These are phyloP conservation scores for Pulveroboletus ravenelii DNA, from an alignment of 768 basidiomycete species.

Conservation along the genomic window DNA sequence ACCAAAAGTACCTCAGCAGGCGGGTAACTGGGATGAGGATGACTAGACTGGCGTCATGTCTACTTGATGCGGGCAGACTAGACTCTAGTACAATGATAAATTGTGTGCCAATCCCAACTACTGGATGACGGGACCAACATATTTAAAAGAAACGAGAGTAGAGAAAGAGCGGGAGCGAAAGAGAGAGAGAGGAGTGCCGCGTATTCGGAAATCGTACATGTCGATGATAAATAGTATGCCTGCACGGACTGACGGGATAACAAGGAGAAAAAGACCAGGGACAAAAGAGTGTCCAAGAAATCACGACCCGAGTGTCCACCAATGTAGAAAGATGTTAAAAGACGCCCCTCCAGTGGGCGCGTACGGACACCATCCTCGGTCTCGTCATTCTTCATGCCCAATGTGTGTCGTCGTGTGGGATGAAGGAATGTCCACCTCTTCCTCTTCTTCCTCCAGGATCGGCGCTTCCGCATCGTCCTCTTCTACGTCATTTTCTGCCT, in stretches of 20 bases:
- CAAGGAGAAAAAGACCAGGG: neutral
- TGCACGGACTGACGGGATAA: slow-evolving; percentile 2
- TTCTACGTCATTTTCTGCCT: slow-evolving; percentile 48
- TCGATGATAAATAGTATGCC: slow-evolving; percentile 30
- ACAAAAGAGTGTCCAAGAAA: slow-evolving; percentile 8
- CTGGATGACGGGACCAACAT: slow-evolving; percentile 12
- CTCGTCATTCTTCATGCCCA: slow-evolving; percentile 20
- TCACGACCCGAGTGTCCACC: slow-evolving; percentile 25
- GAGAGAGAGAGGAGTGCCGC: slow-evolving; percentile 6
- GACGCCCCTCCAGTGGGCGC: neutral
- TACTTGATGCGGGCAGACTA: slow-evolving; percentile 8
- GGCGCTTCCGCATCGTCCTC: slow-evolving; percentile 65
- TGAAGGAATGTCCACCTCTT: slow-evolving; percentile 39
- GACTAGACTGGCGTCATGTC: slow-evolving; percentile 34
- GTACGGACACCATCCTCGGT: slow-evolving; percentile 9
- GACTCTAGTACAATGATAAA: slow-evolving; percentile 28
- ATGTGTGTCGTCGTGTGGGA: slow-evolving; percentile 23
- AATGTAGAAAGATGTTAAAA: slow-evolving; percentile 9
- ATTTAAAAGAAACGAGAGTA: neutral
- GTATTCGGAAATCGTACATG: slow-evolving; percentile 25
- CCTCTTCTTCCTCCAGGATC: slow-evolving; percentile 57
- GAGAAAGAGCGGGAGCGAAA: neutral
- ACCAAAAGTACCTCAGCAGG: slow-evolving; percentile 82
- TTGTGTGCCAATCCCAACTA: slow-evolving; percentile 20
- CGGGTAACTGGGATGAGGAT: slow-evolving; percentile 81